Evolutionary conservation across 352 stramenopile genomes (phyloP), one percentile per base, ranked within the genome.

Genomic region (Thalassiosira pacifica): DNA sequence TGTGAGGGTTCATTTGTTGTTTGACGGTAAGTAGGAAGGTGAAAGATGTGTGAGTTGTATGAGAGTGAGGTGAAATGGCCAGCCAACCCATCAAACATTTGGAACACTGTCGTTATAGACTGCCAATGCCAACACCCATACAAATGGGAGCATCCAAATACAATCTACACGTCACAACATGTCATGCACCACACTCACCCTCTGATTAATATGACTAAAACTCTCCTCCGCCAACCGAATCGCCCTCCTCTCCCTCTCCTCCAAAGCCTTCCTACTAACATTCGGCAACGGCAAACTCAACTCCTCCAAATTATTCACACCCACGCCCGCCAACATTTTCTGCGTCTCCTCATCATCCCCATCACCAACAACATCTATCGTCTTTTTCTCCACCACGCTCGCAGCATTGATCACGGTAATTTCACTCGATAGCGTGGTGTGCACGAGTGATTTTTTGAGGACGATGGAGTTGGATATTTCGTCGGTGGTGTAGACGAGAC

Each of bases 401-500:
- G 26, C 18, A 4, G 84, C 85, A 68, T 91, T 82, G 3, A 95
- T 84, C 45, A 95, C 82, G 6, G 71, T 75, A 68, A 94, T 88
- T 64, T 92, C 83, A 5, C 26, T 71, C 3, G 71, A 68, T 1
- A 91, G 31, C 0, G 85, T 90, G 16, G 85, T 91, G 27, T 94
- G 84, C 0, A 83, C 24, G 19, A 87, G 64, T 42, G 71, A 67
- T 34, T 90, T 87, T 72, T 90, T 85, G 5, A 95, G 34, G 0
- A 95, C 83, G 59, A 95, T 87, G 10, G 79, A 69, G 71, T 91
- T 87, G 19, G 82, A 83, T 55, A 88, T 76, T 71, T 93, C 88
- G 71, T 95, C 91, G n/a, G 89, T 94, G 57, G 83, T 91, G 70
- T 95, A 94, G 9, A 95, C 72, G 24, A 88, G 60, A 27, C 91